These are phyloP conservation scores for Anisodus acutangulus DNA, from an alignment of 257 asterid species.

Conservation along the genomic window DNA sequence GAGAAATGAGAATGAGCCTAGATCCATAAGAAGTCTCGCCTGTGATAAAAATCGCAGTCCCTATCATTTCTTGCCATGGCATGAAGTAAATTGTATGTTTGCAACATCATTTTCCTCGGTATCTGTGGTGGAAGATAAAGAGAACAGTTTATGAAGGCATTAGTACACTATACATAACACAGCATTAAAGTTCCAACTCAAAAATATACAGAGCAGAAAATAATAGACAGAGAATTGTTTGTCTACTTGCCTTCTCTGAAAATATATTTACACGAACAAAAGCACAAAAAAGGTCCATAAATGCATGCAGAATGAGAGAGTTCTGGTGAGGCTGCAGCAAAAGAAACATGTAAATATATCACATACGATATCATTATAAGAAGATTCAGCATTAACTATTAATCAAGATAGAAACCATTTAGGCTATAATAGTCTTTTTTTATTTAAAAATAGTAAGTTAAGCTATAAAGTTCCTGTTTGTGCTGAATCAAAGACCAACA, in stretches of 20 bases:
- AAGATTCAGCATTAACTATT: constrained; percentile 17
- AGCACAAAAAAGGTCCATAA: constrained; percentile 99
- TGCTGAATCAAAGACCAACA: constrained; percentile 23
- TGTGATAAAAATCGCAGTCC: constrained; percentile 94
- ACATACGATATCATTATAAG: not conserved
- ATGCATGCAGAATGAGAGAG: constrained; percentile 92
- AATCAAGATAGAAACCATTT: not conserved
- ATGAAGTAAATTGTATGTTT: constrained; percentile 85
- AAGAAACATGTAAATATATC: constrained; percentile 37
- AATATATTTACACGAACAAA: constrained; percentile 95
- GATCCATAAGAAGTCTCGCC: constrained; percentile 51
- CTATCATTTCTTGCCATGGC: constrained; percentile 86
- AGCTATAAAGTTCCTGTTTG: not conserved
- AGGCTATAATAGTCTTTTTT: not conserved
- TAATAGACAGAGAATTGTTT: constrained; percentile 9
- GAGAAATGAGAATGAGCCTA: not conserved
- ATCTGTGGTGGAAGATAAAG: constrained; percentile 53
- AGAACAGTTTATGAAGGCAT: constrained; percentile 19
- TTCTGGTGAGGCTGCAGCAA: constrained; percentile 95
- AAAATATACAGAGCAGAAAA: constrained; percentile 26
- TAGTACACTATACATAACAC: constrained; percentile 23
- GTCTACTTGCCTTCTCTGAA: constrained; percentile 80
- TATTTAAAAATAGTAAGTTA: constrained; percentile 4
- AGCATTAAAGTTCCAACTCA: not conserved
- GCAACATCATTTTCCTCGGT: constrained; percentile 97